phyloP scores from a whole-genome alignment of 768 basidiomycete species.

The Boletus rubescentipes region DNA sequence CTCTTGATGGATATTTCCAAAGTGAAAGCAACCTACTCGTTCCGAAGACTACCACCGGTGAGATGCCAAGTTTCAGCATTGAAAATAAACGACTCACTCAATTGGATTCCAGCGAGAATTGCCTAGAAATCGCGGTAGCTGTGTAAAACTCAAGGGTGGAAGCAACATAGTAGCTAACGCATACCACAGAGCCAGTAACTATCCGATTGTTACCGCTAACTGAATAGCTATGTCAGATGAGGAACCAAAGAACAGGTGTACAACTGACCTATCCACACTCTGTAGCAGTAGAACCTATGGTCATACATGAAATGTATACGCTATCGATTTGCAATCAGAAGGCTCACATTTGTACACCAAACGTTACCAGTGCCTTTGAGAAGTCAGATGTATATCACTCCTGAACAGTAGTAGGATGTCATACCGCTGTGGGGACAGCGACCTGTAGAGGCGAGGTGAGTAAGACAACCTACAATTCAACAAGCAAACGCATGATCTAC shows the following conservation, averaged over 20 bases:
- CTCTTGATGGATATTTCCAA: background rate
- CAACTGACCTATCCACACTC: slow-evolving; percentile 5
- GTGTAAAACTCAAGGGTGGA: background rate
- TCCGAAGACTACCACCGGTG: background rate
- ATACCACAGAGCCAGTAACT: background rate
- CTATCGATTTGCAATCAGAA: background rate
- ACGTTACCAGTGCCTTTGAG: background rate
- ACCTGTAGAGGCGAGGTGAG: background rate
- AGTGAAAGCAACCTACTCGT: background rate
- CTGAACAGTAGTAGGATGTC: background rate
- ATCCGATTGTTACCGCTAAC: background rate
- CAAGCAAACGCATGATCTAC: background rate
- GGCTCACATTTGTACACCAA: background rate
- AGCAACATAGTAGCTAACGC: background rate
- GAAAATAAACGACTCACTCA: background rate
- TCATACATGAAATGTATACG: background rate
- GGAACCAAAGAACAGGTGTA: background rate
- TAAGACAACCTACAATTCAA: background rate
- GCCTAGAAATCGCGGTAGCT: background rate
- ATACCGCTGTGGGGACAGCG: background rate
- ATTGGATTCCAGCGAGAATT: background rate
- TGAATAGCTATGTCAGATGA: background rate
- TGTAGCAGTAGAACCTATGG: background rate
- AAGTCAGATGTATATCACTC: background rate
- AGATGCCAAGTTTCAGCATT: background rate